Conservation (phyloP, 148 eudicot genomes). For the Cornus florida region DNA sequence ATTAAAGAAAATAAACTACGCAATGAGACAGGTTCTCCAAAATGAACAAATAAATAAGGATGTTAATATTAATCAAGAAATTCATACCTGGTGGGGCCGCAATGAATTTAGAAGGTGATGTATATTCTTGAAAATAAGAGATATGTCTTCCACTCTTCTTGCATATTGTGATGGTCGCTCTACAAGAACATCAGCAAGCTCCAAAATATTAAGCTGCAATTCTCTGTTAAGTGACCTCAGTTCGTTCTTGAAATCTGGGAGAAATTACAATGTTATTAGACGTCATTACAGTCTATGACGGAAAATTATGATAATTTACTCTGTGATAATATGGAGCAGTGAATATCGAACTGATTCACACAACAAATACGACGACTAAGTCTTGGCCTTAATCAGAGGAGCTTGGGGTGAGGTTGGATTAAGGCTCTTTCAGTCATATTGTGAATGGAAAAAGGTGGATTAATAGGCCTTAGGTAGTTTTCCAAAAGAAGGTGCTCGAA, state of each 20-base stretch:
- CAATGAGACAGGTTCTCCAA: neutral
- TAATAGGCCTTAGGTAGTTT: neutral
- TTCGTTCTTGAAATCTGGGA: conserved; percentile 81
- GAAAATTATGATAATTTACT: neutral
- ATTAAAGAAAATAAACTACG: neutral
- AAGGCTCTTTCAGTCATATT: too few relatives aligned
- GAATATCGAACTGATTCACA: neutral
- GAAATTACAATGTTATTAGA: neutral
- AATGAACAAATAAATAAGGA: neutral
- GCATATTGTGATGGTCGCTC: conserved; percentile 96
- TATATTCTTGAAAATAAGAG: conserved; percentile 82
- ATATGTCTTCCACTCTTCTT: conserved; percentile 91
- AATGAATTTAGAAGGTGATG: conserved; percentile 90
- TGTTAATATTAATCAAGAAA: neutral
- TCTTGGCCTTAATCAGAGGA: neutral
- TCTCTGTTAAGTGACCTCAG: conserved; percentile 83
- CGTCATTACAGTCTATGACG: neutral
- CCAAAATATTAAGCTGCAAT: conserved; percentile 83
- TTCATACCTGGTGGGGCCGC: conserved; percentile 88
- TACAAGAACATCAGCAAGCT: conserved; percentile 90
- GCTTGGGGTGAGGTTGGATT: neutral
- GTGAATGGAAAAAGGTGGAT: neutral
- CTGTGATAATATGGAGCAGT: neutral
- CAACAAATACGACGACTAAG: neutral
- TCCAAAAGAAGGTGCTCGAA: neutral